A percentile compares a stretch with the other conserved stretches of the same genome.
Evolutionary conservation across 2,329 filamentous ascomycete species (phyloP).

Genomic region (Blastomyces percursus): DNA sequence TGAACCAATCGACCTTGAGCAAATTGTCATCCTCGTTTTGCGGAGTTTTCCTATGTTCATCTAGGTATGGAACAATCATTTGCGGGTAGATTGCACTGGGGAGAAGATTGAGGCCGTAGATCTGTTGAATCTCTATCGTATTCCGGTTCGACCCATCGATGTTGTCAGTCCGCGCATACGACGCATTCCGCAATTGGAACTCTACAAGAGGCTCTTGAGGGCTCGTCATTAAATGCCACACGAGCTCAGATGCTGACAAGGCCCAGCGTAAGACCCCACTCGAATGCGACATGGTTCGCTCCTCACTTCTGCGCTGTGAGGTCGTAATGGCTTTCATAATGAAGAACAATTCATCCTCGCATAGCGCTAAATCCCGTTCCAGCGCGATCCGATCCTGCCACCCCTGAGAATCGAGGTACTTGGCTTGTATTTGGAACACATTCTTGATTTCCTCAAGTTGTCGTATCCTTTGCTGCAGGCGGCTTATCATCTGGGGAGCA

Average conservation of each 20-base stretch:
- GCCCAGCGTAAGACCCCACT: conserved; percentile 82
- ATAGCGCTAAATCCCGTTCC: conserved; percentile 76
- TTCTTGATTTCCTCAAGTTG: conserved; percentile 94
- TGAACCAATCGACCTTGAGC: conserved; percentile 92
- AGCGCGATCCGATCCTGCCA: conserved; percentile 87
- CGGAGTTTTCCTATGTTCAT: conserved; percentile 47
- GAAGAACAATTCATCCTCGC: conserved; percentile 97
- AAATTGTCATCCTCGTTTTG: conserved; percentile 61
- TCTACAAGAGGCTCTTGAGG: conserved; percentile 81
- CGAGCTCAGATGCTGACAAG: conserved; percentile 86
- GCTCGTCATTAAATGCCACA: conserved; percentile 90
- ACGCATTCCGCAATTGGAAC: conserved; percentile 79
- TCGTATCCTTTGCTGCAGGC: conserved; percentile 80
- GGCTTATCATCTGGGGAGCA: conserved; percentile 83
- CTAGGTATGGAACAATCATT: conserved; percentile 83
- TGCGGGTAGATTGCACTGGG: conserved; percentile 87
- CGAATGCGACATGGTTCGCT: conserved; percentile 55
- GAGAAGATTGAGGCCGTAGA: conserved; percentile 81
- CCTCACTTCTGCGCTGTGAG: conserved; percentile 74
- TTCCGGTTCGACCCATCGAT: conserved; percentile 96
- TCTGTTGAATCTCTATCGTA: conserved; percentile 72
- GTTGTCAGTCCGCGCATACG: conserved; percentile 93
- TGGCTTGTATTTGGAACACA: conserved; percentile 87
- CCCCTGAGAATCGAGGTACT: conserved; percentile 72
- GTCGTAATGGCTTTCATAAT: conserved; percentile 99